These are phyloP conservation scores for Hanseniaspora thailandica DNA, from an alignment of 805 yeast species.

Conservation along the genomic window DNA sequence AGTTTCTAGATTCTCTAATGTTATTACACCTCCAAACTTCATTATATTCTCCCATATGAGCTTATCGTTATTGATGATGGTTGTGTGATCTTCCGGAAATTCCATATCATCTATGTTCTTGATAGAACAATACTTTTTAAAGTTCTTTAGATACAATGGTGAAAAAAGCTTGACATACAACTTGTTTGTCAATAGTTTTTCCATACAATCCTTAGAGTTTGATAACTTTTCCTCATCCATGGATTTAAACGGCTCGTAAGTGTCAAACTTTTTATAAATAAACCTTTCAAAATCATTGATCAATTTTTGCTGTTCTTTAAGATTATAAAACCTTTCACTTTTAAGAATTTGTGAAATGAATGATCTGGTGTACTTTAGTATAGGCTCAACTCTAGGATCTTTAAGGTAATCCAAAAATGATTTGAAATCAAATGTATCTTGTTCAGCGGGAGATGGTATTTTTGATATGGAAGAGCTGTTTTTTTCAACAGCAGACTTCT, in stretches of 20 bases:
- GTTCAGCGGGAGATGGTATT: not conserved
- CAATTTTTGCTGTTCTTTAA: constrained; percentile 66
- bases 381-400: constrained; percentile 71
- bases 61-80: constrained; percentile 54
- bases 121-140: constrained; percentile 20
- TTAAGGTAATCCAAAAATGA: constrained; percentile 60
- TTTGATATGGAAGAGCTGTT: not conserved
- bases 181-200: constrained; percentile 82
- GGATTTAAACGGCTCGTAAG: constrained; percentile 61
- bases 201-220: constrained; percentile 82
- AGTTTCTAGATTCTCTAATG: constrained; percentile 70
- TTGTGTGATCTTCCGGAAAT: constrained; percentile 44
- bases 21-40: constrained; percentile 55
- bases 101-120: constrained; percentile 31
- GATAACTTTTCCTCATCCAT: constrained; percentile 49
- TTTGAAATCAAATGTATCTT: constrained; percentile 66
- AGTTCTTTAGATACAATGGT: constrained; percentile 34
- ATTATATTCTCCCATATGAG: constrained; percentile 40
- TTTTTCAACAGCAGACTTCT: not conserved
- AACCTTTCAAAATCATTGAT: constrained; percentile 66
- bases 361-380: constrained; percentile 73
- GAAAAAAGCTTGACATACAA: constrained; percentile 68
- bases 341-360: constrained; percentile 59
- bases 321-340: constrained; percentile 53
- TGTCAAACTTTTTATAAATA: constrained; percentile 48